Evolutionary conservation across 306 rosid species (phyloP).

Genomic region (Canavalia ensiformis): DNA sequence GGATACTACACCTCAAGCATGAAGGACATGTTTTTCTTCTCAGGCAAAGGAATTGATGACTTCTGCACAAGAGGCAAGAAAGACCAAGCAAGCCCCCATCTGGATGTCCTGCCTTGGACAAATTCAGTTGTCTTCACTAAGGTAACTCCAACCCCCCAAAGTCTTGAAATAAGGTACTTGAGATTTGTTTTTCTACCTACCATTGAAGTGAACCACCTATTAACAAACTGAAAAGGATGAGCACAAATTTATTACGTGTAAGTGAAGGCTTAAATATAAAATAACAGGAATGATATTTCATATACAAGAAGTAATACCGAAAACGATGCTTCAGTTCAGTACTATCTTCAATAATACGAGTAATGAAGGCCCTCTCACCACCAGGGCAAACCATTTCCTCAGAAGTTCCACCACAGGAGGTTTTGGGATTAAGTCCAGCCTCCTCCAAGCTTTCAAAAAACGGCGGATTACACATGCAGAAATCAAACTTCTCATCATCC

Average conservation of each 20-base stretch:
- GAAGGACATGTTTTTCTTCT: slow-evolving; percentile 74
- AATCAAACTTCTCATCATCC: slow-evolving; percentile 87
- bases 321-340: slow-evolving; percentile 62
- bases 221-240: slow-evolving; percentile 34
- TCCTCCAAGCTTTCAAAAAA: slow-evolving; percentile 88
- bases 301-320: slow-evolving; percentile 56
- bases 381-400: slow-evolving; percentile 91
- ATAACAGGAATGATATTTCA: slow-evolving; percentile 7
- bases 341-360: slow-evolving; percentile 84
- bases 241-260: slow-evolving; percentile 9
- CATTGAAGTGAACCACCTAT: slow-evolving; percentile 95
- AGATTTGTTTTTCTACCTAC: slow-evolving; percentile 71
- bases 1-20: slow-evolving; percentile 58
- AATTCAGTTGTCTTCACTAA: slow-evolving; percentile 89
- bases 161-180: slow-evolving; percentile 70
- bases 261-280: slow-evolving; percentile 5
- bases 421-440: slow-evolving; percentile 90
- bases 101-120: slow-evolving; percentile 85
- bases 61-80: slow-evolving; percentile 72
- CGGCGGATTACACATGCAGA: slow-evolving; percentile 98
- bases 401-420: slow-evolving; percentile 84
- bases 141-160: slow-evolving; percentile 82
- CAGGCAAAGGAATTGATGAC: slow-evolving; percentile 55
- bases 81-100: slow-evolving; percentile 98
- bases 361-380: slow-evolving; percentile 86